Evolutionary conservation across 192 early-diverging fungal genomes (phyloP).

Genomic region (Coemansia sp.): DNA sequence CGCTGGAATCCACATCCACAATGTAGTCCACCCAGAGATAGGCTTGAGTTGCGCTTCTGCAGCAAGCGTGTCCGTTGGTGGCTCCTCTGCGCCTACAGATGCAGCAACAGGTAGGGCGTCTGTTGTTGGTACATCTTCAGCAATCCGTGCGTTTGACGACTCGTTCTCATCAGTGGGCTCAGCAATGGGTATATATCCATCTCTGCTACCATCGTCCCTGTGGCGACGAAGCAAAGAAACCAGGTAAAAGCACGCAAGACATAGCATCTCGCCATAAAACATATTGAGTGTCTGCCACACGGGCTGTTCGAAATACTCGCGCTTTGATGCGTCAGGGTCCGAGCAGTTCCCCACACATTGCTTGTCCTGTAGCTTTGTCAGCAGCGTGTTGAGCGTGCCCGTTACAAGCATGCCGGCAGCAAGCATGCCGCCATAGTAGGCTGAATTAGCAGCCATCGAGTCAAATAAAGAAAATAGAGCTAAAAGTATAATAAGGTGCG

Average conservation of each 20-base stretch:
- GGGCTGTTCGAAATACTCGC: constrained; percentile 90
- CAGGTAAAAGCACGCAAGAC: constrained; percentile 70
- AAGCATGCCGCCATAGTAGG: constrained; percentile 50
- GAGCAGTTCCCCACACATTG: constrained; percentile 90
- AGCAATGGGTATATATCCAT: constrained; percentile 40
- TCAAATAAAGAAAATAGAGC: constrained; percentile 6
- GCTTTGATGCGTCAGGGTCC: constrained; percentile 65
- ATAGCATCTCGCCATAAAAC: constrained; percentile 91
- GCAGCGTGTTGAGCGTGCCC: constrained; percentile 77
- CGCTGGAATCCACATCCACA: constrained; percentile 69
- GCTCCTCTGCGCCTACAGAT: background rate
- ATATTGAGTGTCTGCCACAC: constrained; percentile 98
- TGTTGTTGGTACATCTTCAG: constrained; percentile 31
- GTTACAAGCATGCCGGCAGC: constrained; percentile 75
- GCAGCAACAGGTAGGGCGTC: constrained; percentile 26
- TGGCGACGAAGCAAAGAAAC: constrained; percentile 31
- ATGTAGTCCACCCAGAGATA: constrained; percentile 54
- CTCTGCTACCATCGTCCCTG: constrained; percentile 6
- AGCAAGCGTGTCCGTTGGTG: background rate
- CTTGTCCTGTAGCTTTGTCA: constrained; percentile 89
- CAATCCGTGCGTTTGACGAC: constrained; percentile 2
- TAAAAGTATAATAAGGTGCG: constrained; percentile 6
- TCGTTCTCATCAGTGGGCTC: constrained; percentile 20
- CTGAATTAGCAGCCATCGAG: constrained; percentile 23
- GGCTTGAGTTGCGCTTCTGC: constrained; percentile 28